Conservation (phyloP, 176 grass and related monocot genomes). For the Tillandsia leiboldiana region DNA sequence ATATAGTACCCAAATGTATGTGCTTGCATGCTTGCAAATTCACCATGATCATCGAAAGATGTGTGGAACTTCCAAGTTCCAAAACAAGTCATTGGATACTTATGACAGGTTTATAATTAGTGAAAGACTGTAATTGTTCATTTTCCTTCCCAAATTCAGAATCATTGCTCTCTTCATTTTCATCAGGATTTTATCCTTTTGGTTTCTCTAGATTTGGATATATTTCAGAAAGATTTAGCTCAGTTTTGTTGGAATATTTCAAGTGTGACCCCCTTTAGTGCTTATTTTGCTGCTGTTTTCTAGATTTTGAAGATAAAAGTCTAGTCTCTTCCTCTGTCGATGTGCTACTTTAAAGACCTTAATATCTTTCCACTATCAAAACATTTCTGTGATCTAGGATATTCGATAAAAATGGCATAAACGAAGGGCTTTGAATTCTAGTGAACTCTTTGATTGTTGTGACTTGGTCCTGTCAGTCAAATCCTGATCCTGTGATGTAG, state of each 20-base stretch:
- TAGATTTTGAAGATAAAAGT: neutral
- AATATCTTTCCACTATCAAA: too few species aligned
- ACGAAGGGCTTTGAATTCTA: too few species aligned
- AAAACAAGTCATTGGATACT: neutral
- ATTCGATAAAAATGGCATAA: too few species aligned
- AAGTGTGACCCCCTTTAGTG: neutral
- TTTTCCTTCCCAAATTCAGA: neutral
- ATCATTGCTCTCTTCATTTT: neutral
- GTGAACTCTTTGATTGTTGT: too few species aligned
- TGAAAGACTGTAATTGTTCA: constrained; percentile 1
- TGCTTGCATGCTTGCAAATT: neutral
- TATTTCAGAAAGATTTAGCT: neutral
- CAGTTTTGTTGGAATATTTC: neutral
- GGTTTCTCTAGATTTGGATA: neutral
- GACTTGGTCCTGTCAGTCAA: too few species aligned
- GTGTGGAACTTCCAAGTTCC: neutral
- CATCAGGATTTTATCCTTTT: neutral
- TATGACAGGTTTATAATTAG: neutral
- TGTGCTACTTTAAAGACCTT: too few species aligned
- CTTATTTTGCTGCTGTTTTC: neutral
- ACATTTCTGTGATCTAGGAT: too few species aligned
- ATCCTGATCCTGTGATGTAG: too few species aligned
- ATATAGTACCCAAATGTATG: neutral
- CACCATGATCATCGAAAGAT: neutral
- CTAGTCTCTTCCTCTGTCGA: too few species aligned